phyloP scores from a whole-genome alignment of 2,329 filamentous ascomycete genomes.

The Tolypocladium nubicola region DNA sequence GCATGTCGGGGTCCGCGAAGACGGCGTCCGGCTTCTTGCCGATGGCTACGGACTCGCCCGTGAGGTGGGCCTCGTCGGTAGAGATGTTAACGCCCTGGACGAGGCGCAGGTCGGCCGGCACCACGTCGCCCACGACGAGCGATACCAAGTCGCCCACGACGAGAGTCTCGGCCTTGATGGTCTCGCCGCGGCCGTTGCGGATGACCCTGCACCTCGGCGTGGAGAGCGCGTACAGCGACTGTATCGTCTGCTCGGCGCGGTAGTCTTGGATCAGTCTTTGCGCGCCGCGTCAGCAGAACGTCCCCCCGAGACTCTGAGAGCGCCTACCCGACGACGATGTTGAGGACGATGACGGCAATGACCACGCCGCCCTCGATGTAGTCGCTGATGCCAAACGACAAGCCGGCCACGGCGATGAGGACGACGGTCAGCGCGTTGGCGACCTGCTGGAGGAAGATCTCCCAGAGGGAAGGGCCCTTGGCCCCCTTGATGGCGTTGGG shows the following conservation, averaged over 20 bases:
- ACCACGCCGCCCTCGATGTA: constrained; percentile 55
- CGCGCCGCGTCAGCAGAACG: background rate
- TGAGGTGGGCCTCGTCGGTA: constrained; percentile 65
- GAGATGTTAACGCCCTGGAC: constrained; percentile 62
- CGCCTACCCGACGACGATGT: constrained; percentile 54
- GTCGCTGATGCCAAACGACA: constrained; percentile 55
- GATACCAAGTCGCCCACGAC: constrained; percentile 57
- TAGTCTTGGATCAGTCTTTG: constrained; percentile 48
- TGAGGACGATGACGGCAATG: constrained; percentile 53
- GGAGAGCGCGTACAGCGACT: constrained; percentile 47
- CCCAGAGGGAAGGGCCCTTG: constrained; percentile 61
- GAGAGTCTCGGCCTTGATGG: constrained; percentile 43
- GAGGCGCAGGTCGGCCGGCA: constrained; percentile 58
- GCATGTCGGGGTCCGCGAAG: constrained; percentile 41
- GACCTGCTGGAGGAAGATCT: constrained; percentile 67
- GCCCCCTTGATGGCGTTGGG: constrained; percentile 62
- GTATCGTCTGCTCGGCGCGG: constrained; percentile 50
- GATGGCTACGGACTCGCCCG: constrained; percentile 62
- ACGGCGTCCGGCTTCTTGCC: constrained; percentile 51
- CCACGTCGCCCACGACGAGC: constrained; percentile 54
- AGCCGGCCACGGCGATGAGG: constrained; percentile 63
- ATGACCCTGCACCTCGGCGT: constrained; percentile 50
- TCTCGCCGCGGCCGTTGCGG: constrained; percentile 39
- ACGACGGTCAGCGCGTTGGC: constrained; percentile 69
- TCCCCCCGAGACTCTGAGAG: too few species aligned